Evolutionary conservation across 352 stramenopile species (phyloP).

Genomic region (Phytophthora colocasiae): DNA sequence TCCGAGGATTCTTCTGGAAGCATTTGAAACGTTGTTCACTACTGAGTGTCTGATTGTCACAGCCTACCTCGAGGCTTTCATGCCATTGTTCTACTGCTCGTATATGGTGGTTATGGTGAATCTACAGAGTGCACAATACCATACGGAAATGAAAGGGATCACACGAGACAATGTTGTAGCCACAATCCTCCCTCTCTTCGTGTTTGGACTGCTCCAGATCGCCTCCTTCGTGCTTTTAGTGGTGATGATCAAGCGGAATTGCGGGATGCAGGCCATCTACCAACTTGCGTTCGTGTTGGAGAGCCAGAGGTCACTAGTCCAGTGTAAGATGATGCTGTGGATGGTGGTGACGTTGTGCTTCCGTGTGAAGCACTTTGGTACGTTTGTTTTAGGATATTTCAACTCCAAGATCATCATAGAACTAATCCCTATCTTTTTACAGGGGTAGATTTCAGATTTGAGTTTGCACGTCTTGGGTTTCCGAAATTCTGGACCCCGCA

Average conservation of each 20-base stretch:
- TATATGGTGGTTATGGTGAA: conserved; percentile 13
- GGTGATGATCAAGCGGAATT: not conserved
- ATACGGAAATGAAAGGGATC: conserved; percentile 10
- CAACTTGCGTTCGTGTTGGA: conserved; percentile 12
- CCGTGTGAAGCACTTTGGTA: conserved; percentile 15
- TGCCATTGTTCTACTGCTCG: conserved; percentile 13
- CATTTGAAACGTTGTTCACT: conserved; percentile 22
- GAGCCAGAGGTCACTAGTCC: conserved; percentile 6
- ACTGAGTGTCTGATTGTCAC: conserved; percentile 12
- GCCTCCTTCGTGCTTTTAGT: conserved; percentile 1
- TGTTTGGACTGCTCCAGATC: conserved; percentile 8
- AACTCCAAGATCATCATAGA: not conserved
- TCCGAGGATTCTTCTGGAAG: conserved; percentile 19
- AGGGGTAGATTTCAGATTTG: not conserved
- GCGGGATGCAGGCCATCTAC: not conserved
- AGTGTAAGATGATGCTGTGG: conserved; percentile 16
- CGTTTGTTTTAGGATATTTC: too few species aligned
- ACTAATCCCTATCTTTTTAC: not conserved
- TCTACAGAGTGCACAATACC: conserved; percentile 6
- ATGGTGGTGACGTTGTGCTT: conserved; percentile 15
- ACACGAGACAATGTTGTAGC: conserved; percentile 2
- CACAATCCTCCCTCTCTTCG: conserved; percentile 2
- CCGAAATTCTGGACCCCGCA: not conserved
- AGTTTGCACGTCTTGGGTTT: not conserved
- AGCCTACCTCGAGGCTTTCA: conserved; percentile 16